Evolutionary conservation across 768 basidiomycete genomes (phyloP), one percentile per base, ranked within the genome.

Genomic region (Mycena haematopus): DNA sequence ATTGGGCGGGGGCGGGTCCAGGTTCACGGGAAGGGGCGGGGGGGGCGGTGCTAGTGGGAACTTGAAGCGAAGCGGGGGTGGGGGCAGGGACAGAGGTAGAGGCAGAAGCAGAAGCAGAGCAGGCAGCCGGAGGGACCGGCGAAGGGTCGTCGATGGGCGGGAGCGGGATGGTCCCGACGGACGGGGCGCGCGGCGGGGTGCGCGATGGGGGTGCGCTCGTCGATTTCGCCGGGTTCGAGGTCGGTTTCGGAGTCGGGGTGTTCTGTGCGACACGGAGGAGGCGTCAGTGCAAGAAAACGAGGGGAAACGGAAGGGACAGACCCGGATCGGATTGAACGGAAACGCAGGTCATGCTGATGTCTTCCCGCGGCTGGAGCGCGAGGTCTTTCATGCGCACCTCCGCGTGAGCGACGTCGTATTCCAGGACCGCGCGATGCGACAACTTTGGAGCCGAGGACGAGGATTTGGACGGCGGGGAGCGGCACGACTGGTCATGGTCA

Each of bases 221-320:
- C 58, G 56, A 65, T 56, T 44, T 59, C 22, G 35, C 45, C 67
- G 29, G 65, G 53, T 47, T 63, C 61, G 35, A 58, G 45, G n/a
- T n/a, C n/a, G n/a, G n/a, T n/a, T 24, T 63, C 19, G 36, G 36
- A 15, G 19, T n/a, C 65, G 60, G 46, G 2, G 4, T 31, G 4
- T 13, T 49, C n/a, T 21, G 24, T 24, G 6, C 10, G 7, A 29
- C 0, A 33, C 31, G 10, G 31, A 29, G 17, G 22, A 42, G 9
- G 15, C 7, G 40, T n/a, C 7, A 42, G 21, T 15, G 21, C 1
- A 31, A 6, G 49, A n/a, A 31, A 31, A 22, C 6, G 7, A 50
- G 17, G 17, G 5, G 5, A 24, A 24, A 45, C 8, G 22, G 22
- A 45, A 45, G 44, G 44, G 40, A 45, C 35, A 17, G 15, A 65